These are phyloP conservation scores for Endoconidiophora laricicola DNA, from an alignment of 2,329 filamentous ascomycete species.

Conservation along the genomic window DNA sequence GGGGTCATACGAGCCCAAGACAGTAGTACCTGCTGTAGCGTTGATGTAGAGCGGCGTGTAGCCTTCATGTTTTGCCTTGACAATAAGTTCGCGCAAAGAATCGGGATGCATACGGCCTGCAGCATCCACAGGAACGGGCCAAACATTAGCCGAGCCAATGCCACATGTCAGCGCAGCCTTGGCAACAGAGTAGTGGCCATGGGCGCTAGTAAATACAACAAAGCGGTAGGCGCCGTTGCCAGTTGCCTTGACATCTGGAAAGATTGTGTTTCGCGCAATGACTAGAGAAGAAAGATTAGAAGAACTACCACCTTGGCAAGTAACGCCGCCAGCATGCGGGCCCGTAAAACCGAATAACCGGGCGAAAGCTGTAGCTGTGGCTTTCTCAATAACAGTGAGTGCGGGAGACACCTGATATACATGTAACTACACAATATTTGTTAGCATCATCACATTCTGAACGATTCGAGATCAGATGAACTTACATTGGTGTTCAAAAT, in stretches of 20 bases:
- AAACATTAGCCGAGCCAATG: conserved; percentile 59
- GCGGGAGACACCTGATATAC: conserved; percentile 89
- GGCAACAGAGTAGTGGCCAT: conserved; percentile 89
- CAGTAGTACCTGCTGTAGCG: conserved; percentile 86
- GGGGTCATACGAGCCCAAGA: conserved; percentile 76
- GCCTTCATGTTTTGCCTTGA: conserved; percentile 44
- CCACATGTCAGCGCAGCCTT: conserved; percentile 89
- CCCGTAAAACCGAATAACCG: conserved; percentile 59
- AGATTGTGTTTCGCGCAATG: conserved; percentile 74
- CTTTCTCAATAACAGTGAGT: conserved; percentile 74
- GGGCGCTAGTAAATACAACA: conserved; percentile 71
- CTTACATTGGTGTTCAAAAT: conserved; percentile 77
- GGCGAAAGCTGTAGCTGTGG: conserved; percentile 57
- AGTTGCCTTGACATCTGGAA: conserved; percentile 54
- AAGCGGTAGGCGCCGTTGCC: conserved; percentile 54
- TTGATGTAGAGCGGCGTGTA: conserved; percentile 89
- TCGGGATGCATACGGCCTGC: conserved; percentile 53
- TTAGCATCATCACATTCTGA: neutral
- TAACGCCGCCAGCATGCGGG: conserved; percentile 54
- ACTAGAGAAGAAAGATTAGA: conserved; percentile 77
- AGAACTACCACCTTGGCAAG: conserved; percentile 65
- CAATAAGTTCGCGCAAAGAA: conserved; percentile 46
- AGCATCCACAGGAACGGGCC: conserved; percentile 56
- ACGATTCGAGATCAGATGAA: conserved; percentile 2
- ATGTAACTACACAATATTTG: conserved; percentile 40